These are phyloP conservation scores for Staphylotrichum longicolle DNA, from an alignment of 495 filamentous ascomycete species.

Conservation along the genomic window DNA sequence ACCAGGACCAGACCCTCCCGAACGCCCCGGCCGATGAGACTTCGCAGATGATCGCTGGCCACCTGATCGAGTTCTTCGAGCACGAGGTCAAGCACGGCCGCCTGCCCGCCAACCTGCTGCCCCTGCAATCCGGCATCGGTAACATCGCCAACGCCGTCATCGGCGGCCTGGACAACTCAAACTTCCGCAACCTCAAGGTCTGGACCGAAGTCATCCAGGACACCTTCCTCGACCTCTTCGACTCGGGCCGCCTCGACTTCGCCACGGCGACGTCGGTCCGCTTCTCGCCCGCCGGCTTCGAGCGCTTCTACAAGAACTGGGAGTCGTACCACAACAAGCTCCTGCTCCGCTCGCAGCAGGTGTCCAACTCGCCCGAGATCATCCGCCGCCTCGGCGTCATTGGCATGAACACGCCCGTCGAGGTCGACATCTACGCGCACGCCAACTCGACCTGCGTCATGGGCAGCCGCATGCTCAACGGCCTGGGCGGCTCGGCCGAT, in stretches of 20 bases:
- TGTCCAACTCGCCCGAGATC: conserved; percentile 93
- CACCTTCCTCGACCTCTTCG: conserved; percentile 91
- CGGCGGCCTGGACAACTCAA: conserved; percentile 76
- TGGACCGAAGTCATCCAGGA: conserved; percentile 96
- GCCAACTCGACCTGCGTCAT: conserved; percentile 91
- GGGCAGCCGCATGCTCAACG: conserved; percentile 89
- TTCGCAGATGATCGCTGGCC: conserved; percentile 69
- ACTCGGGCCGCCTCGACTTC: conserved; percentile 85
- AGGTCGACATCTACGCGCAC: conserved; percentile 93
- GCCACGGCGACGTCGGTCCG: conserved; percentile 89
- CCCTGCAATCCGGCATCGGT: conserved; percentile 85
- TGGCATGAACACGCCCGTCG: conserved; percentile 94
- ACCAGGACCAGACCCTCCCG: conserved; percentile 74
- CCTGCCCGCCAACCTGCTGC: conserved; percentile 73
- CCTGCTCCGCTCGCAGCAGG: conserved; percentile 80
- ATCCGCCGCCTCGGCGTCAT: conserved; percentile 85
- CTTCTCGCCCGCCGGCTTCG: conserved; percentile 88
- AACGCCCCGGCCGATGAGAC: conserved; percentile 74
- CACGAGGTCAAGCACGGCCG: conserved; percentile 77
- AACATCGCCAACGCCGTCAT: conserved; percentile 95
- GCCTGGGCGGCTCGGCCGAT: conserved; percentile 83
- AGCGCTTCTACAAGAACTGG: conserved; percentile 88
- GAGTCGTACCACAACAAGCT: conserved; percentile 78
- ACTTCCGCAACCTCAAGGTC: conserved; percentile 84
- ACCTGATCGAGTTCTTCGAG: conserved; percentile 82